These are phyloP conservation scores for Phytopythium chamaehyphon DNA, from an alignment of 352 stramenopile genomes.

Conservation along the genomic window DNA sequence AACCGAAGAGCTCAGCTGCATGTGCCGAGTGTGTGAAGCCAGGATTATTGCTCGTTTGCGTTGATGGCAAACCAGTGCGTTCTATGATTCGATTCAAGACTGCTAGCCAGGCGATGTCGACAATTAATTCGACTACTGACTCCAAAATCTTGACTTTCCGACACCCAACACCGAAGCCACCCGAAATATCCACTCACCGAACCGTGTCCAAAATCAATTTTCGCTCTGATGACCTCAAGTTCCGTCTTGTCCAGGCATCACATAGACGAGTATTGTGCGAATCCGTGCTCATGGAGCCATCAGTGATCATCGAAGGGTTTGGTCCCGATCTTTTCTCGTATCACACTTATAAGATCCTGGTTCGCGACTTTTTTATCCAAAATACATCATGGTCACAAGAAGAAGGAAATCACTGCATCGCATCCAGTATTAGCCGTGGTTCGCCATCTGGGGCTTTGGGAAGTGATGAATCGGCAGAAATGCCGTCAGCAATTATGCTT, in stretches of 20 bases:
- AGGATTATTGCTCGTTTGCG: constrained; percentile 65
- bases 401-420: constrained; percentile 58
- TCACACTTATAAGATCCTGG: constrained; percentile 64
- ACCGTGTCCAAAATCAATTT: constrained; percentile 49
- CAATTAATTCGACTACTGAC: constrained; percentile 46
- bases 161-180: constrained; percentile 51
- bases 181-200: constrained; percentile 50
- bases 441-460: constrained; percentile 4
- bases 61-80: constrained; percentile 57
- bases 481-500: constrained; percentile 33
- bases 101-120: constrained; percentile 42
- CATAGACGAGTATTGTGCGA: constrained; percentile 61
- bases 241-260: constrained; percentile 65
- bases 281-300: constrained; percentile 40
- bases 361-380: constrained; percentile 77
- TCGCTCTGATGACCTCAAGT: constrained; percentile 52
- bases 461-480: constrained; percentile 6
- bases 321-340: constrained; percentile 78
- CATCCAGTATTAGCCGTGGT: constrained; percentile 52
- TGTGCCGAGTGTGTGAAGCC: constrained; percentile 67
- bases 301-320: constrained; percentile 64
- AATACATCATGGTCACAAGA: constrained; percentile 41
- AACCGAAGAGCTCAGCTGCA: constrained; percentile 44
- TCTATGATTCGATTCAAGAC: constrained; percentile 51
- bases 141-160: constrained; percentile 75